Evolutionary conservation across 2,329 filamentous ascomycete species (phyloP).

Genomic region (Fusarium cicatricum): DNA sequence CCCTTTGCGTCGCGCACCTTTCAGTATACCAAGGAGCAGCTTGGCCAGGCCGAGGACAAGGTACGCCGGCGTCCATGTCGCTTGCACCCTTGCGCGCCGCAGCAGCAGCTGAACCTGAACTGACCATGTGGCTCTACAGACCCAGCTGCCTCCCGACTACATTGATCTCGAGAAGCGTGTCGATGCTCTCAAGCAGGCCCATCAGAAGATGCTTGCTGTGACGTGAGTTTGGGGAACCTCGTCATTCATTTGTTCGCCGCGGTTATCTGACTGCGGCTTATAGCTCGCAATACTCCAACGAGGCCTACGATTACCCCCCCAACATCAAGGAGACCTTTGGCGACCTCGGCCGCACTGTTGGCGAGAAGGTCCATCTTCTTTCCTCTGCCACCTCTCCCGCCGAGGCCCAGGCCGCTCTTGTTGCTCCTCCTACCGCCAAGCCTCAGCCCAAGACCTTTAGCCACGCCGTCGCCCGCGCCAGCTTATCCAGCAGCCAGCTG

Average conservation of each 20-base stretch:
- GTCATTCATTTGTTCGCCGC: neutral
- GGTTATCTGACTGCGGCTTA: constrained; percentile 15
- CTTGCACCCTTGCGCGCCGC: constrained; percentile 11
- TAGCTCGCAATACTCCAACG: constrained; percentile 93
- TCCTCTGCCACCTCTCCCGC: constrained; percentile 85
- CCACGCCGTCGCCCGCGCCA: constrained; percentile 93
- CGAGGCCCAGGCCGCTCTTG: constrained; percentile 93
- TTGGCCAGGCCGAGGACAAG: constrained; percentile 95
- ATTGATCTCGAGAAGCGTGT: constrained; percentile 98
- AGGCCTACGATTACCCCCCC: constrained; percentile 89
- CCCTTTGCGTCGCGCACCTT: constrained; percentile 94
- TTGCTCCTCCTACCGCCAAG: constrained; percentile 87
- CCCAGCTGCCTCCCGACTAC: constrained; percentile 95
- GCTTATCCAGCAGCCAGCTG: constrained; percentile 84
- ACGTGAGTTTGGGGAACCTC: constrained; percentile 69
- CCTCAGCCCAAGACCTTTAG: constrained; percentile 98
- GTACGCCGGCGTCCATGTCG: constrained; percentile 56
- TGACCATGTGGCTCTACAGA: constrained; percentile 60
- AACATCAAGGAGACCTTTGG: constrained; percentile 98
- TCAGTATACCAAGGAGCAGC: constrained; percentile 97
- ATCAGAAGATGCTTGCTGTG: constrained; percentile 96
- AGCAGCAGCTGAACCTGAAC: constrained; percentile 31
- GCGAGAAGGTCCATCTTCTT: constrained; percentile 92
- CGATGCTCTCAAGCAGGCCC: constrained; percentile 95
- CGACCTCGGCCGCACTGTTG: constrained; percentile 93